Evolutionary conservation across 805 yeast species (phyloP).

Genomic region (Wickerhamiella cacticola): DNA sequence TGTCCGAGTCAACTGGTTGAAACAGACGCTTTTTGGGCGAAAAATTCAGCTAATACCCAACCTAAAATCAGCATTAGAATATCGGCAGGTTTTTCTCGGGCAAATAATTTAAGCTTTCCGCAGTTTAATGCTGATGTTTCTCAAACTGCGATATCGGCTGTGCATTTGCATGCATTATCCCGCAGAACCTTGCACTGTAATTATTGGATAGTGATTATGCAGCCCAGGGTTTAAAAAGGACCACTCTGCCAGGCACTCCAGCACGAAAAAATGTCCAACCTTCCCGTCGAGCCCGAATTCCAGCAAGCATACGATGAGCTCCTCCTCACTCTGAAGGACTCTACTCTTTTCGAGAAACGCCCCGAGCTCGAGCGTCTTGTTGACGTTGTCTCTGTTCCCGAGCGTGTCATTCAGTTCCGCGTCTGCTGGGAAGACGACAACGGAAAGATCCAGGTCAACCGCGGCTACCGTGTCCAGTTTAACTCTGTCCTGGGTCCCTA

Average conservation of each 20-base stretch:
- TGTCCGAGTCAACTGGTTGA: neutral
- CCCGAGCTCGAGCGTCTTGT: conserved; percentile 84
- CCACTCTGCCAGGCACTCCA: neutral
- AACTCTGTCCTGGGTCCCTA: conserved; percentile 97
- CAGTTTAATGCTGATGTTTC: no score
- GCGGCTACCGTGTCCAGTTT: conserved; percentile 97
- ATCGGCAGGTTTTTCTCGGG: no score
- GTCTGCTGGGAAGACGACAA: conserved; percentile 96
- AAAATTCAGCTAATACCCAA: neutral
- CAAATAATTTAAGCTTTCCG: no score
- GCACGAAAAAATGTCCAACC: conserved; percentile 43
- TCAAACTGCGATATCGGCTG: conserved; percentile 9
- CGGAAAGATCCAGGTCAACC: conserved; percentile 83
- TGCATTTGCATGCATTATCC: conserved; percentile 6
- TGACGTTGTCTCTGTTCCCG: conserved; percentile 87
- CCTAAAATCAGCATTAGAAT: no score
- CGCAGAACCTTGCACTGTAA: conserved; percentile 3
- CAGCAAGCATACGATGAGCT: conserved; percentile 97
- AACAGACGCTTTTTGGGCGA: neutral
- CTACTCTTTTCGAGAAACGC: conserved; percentile 75
- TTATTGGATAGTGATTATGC: conserved; percentile 14
- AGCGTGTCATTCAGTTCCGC: conserved; percentile 92
- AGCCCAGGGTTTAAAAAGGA: conserved; percentile 1
- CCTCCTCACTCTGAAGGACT: conserved; percentile 74
- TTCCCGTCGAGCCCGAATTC: conserved; percentile 92